Evolutionary conservation across 106 monocot genomes (phyloP), one percentile per base, ranked within the genome.

Genomic region (Posidonia australis): DNA sequence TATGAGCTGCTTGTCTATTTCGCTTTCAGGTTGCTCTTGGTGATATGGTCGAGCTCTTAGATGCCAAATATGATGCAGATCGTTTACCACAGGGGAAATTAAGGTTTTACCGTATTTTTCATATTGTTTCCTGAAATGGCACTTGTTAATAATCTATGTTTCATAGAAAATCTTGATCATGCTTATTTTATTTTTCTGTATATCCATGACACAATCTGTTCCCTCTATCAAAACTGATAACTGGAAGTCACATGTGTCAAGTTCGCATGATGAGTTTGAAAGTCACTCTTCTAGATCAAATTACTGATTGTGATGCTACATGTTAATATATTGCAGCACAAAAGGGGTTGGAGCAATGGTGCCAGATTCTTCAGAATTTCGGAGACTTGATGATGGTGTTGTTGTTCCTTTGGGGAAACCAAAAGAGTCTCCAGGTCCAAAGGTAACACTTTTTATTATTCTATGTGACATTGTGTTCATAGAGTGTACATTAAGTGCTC

Each of bases 11-110:
- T 46, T 6, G 19, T 32, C 52, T 14, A 1, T 66, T 12, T 65
- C 12, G 1, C 20, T 55, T 65, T 26, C 73, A 96, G 94, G 94
- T 96, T 70, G 94, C 94, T 54, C 77, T 96, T 65, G 94, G 94
- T 64, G 84, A 86, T 55, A 90, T 96, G 86, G 71, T 67, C 58
- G 84, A 96, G 69, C 74, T 80, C 20, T 71, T 70, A 16, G 0
- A 52, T 72, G 68, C 74, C 66, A 70, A 96, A 58, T 84, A 82
- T 62, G 31, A 90, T 61, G 90, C 90, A 45, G 67, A 84, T 73
- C 70, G 49, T 1, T 74, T 96, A 72, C 84, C 90, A 44, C 42
- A 76, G 3, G 94, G 94, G 60, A 96, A 96, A 68, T 67, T 78
- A 57, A 96, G 94, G 94, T 96, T 20, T 36, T n/a, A n/a, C n/a